Base-by-base conservation (phyloP, 441 rosid genomes). In the Adansonia madagascariensis region DNA sequence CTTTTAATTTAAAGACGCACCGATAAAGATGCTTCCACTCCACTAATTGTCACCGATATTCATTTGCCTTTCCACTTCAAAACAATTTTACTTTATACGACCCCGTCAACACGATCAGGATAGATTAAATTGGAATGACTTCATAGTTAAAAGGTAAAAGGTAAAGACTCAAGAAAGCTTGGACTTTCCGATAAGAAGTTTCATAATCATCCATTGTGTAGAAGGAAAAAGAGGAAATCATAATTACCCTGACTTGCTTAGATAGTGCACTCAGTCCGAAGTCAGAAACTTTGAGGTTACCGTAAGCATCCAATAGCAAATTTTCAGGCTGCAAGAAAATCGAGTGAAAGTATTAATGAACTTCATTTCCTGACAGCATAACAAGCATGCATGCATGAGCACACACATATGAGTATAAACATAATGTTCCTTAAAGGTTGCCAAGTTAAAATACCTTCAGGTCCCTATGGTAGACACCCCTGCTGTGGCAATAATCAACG, bases 251-350 rank as follows among this genome's bases (percentile, higher is more conserved):
- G 86, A 95, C 94, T 95, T 95, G 97, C 77, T 88, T 90, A 60
- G 99, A 95, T 84, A 95, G 80, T 47, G 97, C 99, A 90, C 99
- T 93, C 84, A 95, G 77, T 82, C 99, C 99, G 85, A 95, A 95
- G 86, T 95, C 99, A 74, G 98, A 95, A 81, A 95, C 97, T 87
- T 93, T 95, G 77, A 95, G 97, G 88, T 88, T 89, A 65, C 95
- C 97, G 75, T 50, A 69, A 12, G 91, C 85, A 91, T 93, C 98
- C 84, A 95, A 84, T 8, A 95, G 87, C 78, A 95, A 77, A 80
- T 95, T 95, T 83, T 95, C 99, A n/a, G 98, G 99, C 99, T 95
- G 91, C 78, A 31, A 31, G 4, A 31, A 31, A 31, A 31, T 31
- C 3, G 3, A 31, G 35, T 2, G 35, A 31, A 31, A 2, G 35